Conservation (phyloP, 768 basidiomycete genomes). For the Porpolomopsis calyptriformis region DNA sequence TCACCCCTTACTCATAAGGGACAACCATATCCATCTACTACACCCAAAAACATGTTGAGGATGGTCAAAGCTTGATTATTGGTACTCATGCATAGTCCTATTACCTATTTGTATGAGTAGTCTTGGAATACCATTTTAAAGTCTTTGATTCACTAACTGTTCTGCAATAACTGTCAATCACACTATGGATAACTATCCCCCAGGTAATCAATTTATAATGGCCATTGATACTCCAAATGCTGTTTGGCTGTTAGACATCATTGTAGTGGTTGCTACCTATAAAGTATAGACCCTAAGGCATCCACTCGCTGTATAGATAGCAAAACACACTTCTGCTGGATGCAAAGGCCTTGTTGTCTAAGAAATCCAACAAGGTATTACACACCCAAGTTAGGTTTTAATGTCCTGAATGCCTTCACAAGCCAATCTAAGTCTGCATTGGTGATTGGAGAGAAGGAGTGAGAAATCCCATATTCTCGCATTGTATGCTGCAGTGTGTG, state of each 20-base stretch:
- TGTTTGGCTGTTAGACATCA: slow-evolving; percentile 16
- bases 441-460: not conserved
- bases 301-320: slow-evolving; percentile 18
- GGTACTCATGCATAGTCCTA: slow-evolving; percentile 16
- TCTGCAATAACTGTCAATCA: slow-evolving; percentile 16
- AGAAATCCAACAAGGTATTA: slow-evolving; percentile 21
- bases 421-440: slow-evolving; percentile 7
- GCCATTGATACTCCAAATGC: slow-evolving; percentile 25
- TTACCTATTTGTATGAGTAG: slow-evolving; percentile 16
- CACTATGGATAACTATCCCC: slow-evolving; percentile 20
- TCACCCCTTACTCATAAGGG: slow-evolving; percentile 25
- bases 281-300: slow-evolving; percentile 15
- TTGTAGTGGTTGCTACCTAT: slow-evolving; percentile 10
- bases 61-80: slow-evolving; percentile 22
- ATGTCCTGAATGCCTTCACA: not conserved
- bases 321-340: slow-evolving; percentile 16
- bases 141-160: slow-evolving; percentile 14
- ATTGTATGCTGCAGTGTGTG: slow-evolving; percentile 1
- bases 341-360: slow-evolving; percentile 14
- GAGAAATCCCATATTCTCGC: not conserved
- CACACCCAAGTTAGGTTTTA: slow-evolving; percentile 16
- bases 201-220: slow-evolving; percentile 25
- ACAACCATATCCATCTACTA: slow-evolving; percentile 14
- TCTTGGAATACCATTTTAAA: not conserved
- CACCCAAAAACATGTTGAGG: slow-evolving; percentile 17